Evolutionary conservation across 768 basidiomycete genomes (phyloP).

Genomic region (Amyloporia xantha): DNA sequence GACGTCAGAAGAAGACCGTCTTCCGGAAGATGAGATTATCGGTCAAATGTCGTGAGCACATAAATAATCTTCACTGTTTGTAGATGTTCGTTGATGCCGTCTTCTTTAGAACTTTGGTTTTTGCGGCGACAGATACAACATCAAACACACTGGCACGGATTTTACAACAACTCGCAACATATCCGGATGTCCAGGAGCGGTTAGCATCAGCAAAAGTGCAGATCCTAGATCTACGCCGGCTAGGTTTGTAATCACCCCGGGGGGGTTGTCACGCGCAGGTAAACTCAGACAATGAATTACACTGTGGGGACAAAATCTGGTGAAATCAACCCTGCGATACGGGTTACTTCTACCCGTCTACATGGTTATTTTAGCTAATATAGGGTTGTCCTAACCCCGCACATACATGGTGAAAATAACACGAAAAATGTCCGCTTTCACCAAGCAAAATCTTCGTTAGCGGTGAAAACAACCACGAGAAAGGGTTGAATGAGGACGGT

Average conservation of each 20-base stretch:
- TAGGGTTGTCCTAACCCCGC: too few relatives aligned
- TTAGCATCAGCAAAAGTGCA: constrained; percentile 11
- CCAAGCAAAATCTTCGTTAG: too few relatives aligned
- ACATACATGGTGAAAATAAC: too few relatives aligned
- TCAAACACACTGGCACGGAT: constrained; percentile 18
- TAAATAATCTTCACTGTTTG: neutral
- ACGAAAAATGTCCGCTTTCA: too few relatives aligned
- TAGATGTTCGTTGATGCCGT: neutral
- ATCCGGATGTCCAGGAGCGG: constrained; percentile 19
- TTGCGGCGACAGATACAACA: constrained; percentile 23
- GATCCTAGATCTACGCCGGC: constrained; percentile 26
- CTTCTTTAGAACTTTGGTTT: constrained; percentile 15
- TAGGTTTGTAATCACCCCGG: neutral
- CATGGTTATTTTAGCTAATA: too few relatives aligned
- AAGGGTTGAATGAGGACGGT: too few relatives aligned
- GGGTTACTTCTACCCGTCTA: neutral
- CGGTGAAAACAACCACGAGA: too few relatives aligned
- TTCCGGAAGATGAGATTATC: constrained; percentile 29
- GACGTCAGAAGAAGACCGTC: constrained; percentile 15
- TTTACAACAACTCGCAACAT: constrained; percentile 17
- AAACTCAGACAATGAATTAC: neutral
- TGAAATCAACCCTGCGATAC: neutral
- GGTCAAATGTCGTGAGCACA: constrained; percentile 30
- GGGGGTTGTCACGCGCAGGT: neutral
- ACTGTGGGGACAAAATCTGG: too few relatives aligned